Evolutionary conservation across 208 protist species (phyloP), one percentile per base, ranked within the genome.

Genomic region (Phytomonas sp.): DNA sequence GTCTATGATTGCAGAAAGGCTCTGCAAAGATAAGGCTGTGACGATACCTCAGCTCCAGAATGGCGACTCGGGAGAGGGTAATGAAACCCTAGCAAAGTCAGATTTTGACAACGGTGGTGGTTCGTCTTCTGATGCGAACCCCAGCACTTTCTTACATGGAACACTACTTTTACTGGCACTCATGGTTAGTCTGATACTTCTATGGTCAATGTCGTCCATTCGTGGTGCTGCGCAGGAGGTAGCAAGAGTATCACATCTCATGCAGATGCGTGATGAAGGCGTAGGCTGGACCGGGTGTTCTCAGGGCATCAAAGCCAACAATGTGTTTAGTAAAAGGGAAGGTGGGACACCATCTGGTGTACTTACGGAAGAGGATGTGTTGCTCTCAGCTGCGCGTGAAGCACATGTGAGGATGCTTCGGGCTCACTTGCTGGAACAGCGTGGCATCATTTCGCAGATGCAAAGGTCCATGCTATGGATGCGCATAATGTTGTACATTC

Each of bases 401-500:
- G 83, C 84, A 31, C 84, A 91, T 68, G 80, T 94, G 46, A 84
- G 91, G 73, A 88, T 82, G 30, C 70, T 94, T 46, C 83, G 88
- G 30, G 87, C 87, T 63, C 88, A 85, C 61, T 94, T 81, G 82
- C 69, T 94, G 66, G 85, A 94, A 74, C 85, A 92, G 66, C 83
- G 80, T 31, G 72, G 71, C n/a, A 62, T 74, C 36, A 79, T 94
- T 46, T 61, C 66, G 9, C 56, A 69, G 29, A 37, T 94, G n/a
- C 79, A 94, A 67, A 46, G 62, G 15, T 87, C 66, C 23, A 73
- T 92, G 60, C 69, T 60, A n/a, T 76, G 75, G 28, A 56, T 90
- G 53, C 85, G 80, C 78, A 82, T 75, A 74, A 74, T 88, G 46
- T 68, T 53, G 23, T 68, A 78, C 26, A 62, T 88, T 32, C 78